phyloP scores from a whole-genome alignment of 129 eudicot genomes.

The Dittrichia graveolens region DNA sequence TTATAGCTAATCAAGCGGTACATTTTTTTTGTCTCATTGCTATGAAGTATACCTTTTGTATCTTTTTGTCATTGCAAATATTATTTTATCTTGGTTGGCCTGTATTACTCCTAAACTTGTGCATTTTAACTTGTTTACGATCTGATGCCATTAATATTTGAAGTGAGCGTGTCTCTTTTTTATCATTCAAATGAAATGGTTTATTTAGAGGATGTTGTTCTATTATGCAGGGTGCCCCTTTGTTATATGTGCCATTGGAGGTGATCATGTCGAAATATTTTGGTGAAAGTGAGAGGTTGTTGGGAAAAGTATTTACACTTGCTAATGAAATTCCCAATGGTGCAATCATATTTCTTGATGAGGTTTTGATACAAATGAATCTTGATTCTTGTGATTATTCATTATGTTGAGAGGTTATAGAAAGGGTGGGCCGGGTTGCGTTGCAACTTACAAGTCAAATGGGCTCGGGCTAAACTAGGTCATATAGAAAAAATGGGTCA shows the following conservation, averaged over 20 bases:
- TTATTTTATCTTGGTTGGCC: not conserved
- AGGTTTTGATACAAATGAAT: constrained; percentile 47
- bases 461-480: too few relatives aligned
- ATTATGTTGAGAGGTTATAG: not conserved
- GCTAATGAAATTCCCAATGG: constrained; percentile 90
- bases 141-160: not conserved
- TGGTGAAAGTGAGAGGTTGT: constrained; percentile 95
- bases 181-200: not conserved
- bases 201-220: constrained; percentile 12
- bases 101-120: constrained; percentile 10
- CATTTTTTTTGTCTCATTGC: constrained; percentile 18
- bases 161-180: constrained; percentile 7
- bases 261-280: constrained; percentile 91
- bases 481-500: too few relatives aligned
- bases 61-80: not conserved
- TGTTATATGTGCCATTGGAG: constrained; percentile 93
- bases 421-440: too few relatives aligned
- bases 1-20: constrained; percentile 97
- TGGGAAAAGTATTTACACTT: constrained; percentile 92
- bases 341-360: constrained; percentile 88
- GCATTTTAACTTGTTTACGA: constrained; percentile 5
- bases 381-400: not conserved
- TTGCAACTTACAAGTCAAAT: too few relatives aligned
- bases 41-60: constrained; percentile 8
- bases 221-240: constrained; percentile 75